Percentiles rank a stretch among this genome's conserved stretches.
phyloP scores from a whole-genome alignment of 1,139 yeast genomes.

The Pichia kudriavzevii region DNA sequence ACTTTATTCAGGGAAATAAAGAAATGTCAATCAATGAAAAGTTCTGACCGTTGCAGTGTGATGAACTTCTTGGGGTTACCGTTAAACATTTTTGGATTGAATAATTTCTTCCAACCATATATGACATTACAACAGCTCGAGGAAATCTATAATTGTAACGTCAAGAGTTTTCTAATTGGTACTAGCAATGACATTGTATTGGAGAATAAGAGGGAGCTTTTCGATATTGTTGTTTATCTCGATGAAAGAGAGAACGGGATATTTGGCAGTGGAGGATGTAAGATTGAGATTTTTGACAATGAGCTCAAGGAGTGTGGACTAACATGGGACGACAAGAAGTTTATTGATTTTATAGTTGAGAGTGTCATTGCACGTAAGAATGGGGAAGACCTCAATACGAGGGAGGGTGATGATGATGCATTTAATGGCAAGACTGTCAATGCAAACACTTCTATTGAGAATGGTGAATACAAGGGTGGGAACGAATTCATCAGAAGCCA shows the following conservation, averaged over 20 bases:
- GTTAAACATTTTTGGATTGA: conserved; percentile 73
- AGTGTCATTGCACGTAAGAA: too few species aligned
- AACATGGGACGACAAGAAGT: conserved; percentile 62
- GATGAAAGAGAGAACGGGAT: conserved; percentile 34
- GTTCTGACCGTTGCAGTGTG: conserved; percentile 73
- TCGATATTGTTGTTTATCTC: conserved; percentile 38
- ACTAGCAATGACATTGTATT: conserved; percentile 78
- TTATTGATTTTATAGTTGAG: conserved; percentile 50
- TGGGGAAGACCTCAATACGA: conserved; percentile 9
- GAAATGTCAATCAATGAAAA: conserved; percentile 64
- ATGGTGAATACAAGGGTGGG: conserved; percentile 54
- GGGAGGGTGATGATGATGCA: conserved; percentile 22
- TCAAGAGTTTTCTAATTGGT: conserved; percentile 71
- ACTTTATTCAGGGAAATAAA: conserved; percentile 41
- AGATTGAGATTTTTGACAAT: conserved; percentile 39
- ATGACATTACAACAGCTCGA: conserved; percentile 86
- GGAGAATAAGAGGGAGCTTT: conserved; percentile 53
- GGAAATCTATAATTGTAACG: conserved; percentile 51
- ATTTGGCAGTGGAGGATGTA: conserved; percentile 17
- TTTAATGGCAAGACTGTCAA: conserved; percentile 32
- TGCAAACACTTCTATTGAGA: conserved; percentile 39
- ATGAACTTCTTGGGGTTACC: conserved; percentile 83
- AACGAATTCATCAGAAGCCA: conserved; percentile 84
- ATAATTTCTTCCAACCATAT: conserved; percentile 88
- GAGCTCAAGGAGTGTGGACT: conserved; percentile 41